Base-by-base conservation (phyloP, 225 moss, liverwort and hornwort species). In the Straminergon stramineum region DNA sequence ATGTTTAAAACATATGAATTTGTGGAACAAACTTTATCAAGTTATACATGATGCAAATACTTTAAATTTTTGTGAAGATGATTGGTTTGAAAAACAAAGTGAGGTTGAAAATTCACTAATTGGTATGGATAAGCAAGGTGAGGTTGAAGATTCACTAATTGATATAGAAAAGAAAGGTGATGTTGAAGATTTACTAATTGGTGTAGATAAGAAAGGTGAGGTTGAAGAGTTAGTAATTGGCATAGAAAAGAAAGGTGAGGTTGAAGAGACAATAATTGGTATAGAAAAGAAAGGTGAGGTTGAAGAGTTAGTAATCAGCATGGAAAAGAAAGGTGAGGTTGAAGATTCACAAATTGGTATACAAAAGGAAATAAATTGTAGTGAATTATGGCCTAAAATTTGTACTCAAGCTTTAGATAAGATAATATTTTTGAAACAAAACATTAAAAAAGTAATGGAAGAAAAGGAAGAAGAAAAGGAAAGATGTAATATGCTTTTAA, bases 21-120 rank as follows among this genome's bases (percentile, higher is more conserved):
- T 92, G 22, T 92, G 92, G 92, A 89, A 89, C 37, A 61, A 90
- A 68, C 81, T 92, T 56, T 17, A 89, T 75, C 32, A 92, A 91
- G 35, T 68, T 53, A 81, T 92, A 45, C n/a, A 91, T 75, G 43
- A 89, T 81, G 31, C 20, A 34, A 28, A 86, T 84, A 21, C 20
- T 22, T n/a, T 30, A 6, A 67, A 66, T 5, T 65, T 35, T 83
- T 64, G 18, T 48, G 12, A 91, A 80, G n/a, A 84, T 11, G 6
- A 20, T 68, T 89, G 79, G 80, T 66, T 75, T 84, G 24, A 53
- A 10, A 89, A 80, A 53, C 58, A 88, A 65, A 30, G 52, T 58
- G 57, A 35, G 8, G 67, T 82, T 34, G 39, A 83, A 31, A 34
- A 65, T 17, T 65, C 17, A 9, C 1, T 32, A 62, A 28, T 62